Evolutionary conservation across 257 asterid species (phyloP).

Genomic region (Gentiana dahurica): DNA sequence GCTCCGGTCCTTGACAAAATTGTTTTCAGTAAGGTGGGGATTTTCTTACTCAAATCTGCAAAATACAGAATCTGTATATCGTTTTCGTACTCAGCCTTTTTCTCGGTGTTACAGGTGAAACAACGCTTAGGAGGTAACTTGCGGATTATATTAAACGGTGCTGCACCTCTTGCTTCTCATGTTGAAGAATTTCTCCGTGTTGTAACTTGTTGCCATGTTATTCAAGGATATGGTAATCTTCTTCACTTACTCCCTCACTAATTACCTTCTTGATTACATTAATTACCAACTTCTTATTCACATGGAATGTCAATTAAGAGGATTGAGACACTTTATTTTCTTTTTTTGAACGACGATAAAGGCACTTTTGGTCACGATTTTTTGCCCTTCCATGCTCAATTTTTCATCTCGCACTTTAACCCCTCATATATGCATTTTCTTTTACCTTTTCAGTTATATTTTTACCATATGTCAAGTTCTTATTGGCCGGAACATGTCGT

Average conservation of each 20-base stretch:
- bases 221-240: conserved; percentile 90
- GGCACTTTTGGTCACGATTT: no score
- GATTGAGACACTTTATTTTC: no score
- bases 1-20: conserved; percentile 67
- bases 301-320: no score
- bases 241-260: conserved; percentile 4
- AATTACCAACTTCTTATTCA: background rate
- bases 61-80: no score
- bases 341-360: no score
- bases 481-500: no score
- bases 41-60: background rate
- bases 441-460: no score
- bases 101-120: conserved; percentile 41
- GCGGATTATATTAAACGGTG: conserved; percentile 84
- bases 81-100: background rate
- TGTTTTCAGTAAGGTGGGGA: conserved; percentile 76
- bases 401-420: no score
- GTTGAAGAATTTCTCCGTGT: conserved; percentile 87
- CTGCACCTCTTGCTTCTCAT: conserved; percentile 95
- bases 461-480: no score
- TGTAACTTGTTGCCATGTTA: conserved; percentile 67
- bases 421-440: no score
- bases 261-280: background rate
- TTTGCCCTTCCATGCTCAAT: no score
- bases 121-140: conserved; percentile 91